Base-by-base conservation (phyloP, 768 basidiomycete species). In the Calocera cornea region DNA sequence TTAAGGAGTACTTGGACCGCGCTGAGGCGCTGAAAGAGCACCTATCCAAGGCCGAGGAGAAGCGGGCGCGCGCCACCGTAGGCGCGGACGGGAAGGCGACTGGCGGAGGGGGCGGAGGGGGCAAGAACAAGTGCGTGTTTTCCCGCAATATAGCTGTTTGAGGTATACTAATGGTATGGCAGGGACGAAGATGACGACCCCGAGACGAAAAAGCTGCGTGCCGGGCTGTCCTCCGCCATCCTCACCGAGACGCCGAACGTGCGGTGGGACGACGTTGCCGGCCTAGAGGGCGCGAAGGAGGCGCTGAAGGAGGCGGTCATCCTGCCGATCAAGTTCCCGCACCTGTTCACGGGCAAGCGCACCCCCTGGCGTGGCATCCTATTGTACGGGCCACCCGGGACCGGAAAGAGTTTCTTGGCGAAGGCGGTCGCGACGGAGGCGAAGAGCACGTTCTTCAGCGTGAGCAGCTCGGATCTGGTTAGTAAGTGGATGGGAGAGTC, bases 401-500 rank as follows among this genome's bases (percentile, higher is more conserved):
- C 97, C 11, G 97, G 97, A 16, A 99, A 99, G 79, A 90, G 88
- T 47, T 98, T 88, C 75, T 83, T 99, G 47, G 97, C 97, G 1
- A 99, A 99, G 77, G 97, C 97, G 0, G 97, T 99, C 27, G 97
- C 97, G 19, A 99, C 97, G 16, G 97, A 99, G 77, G 94, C 97
- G 65, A 97, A 98, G 80, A 94, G 94, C 77, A 97, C 95, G 10
- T 99, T 99, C 82, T 98, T 95, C 80, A 92, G 89, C 71, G 93
- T 99, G 69, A 92, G 90, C 73, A 93, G 91, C 27, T 88, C 87
- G 75, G 97, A 98, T 74, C 81, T 99, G 66, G 97, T 98, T 66
- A 95, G 92, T 77, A 99, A 98, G 76, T 99, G 97, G 97, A 97
- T 98, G 80, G 97, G 97, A 68, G 97, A 99, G 77, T 95, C 92